Percentiles rank a stretch among this genome's conserved stretches.
Conservation (phyloP, 495 filamentous ascomycete genomes). For the Cenococcum geophilum region DNA sequence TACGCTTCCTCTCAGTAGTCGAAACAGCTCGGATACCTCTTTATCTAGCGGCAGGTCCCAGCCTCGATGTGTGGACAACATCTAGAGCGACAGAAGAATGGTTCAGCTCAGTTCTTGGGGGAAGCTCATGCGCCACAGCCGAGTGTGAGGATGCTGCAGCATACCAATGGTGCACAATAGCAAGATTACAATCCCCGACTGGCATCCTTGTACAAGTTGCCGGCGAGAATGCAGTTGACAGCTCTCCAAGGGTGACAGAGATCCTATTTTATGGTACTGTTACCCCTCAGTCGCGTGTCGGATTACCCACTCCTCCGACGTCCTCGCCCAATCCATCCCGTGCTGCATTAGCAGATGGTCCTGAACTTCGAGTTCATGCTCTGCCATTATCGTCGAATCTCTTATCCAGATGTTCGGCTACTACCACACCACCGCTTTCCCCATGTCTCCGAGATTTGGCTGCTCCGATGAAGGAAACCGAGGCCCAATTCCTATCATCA, state of each 20-base stretch:
- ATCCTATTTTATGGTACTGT: constrained; percentile 49
- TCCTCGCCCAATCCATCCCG: constrained; percentile 35
- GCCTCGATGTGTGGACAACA: constrained; percentile 27
- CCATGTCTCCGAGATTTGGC: background rate
- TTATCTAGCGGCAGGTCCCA: constrained; percentile 28
- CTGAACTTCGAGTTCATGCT: constrained; percentile 33
- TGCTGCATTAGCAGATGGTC: constrained; percentile 1
- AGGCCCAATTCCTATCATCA: constrained; percentile 27
- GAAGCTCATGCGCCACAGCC: constrained; percentile 1
- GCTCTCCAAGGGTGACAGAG: constrained; percentile 42
- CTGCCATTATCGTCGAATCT: constrained; percentile 40
- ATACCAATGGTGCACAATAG: constrained; percentile 25
- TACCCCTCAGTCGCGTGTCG: background rate
- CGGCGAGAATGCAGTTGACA: background rate
- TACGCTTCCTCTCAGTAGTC: constrained; percentile 28
- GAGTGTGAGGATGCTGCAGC: background rate
- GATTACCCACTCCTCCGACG: constrained; percentile 44
- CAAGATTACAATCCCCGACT: constrained; percentile 26
- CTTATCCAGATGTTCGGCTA: constrained; percentile 22
- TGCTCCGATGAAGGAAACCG: constrained; percentile 3
- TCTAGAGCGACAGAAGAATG: constrained; percentile 24
- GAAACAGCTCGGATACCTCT: constrained; percentile 26
- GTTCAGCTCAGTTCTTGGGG: constrained; percentile 23
- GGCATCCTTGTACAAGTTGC: constrained; percentile 25
- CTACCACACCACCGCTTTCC: background rate